Conservation (phyloP, 495 filamentous ascomycete species). For the Pyrenula massariospora region DNA sequence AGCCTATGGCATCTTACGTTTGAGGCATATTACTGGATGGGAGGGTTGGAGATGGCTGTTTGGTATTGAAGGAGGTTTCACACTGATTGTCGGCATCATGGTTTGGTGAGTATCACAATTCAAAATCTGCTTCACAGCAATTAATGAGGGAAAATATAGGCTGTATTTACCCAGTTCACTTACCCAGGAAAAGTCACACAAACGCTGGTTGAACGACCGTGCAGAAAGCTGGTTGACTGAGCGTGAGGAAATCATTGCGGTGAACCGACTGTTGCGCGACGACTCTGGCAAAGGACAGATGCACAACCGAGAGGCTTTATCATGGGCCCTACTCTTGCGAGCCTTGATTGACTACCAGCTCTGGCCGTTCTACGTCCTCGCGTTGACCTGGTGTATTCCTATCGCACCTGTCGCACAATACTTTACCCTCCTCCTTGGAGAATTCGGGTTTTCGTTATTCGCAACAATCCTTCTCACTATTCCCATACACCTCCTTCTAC, state of each 20-base stretch:
- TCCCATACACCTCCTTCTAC: conserved; percentile 23
- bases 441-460: conserved; percentile 44
- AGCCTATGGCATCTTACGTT: conserved; percentile 46
- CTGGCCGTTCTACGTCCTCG: conserved; percentile 49
- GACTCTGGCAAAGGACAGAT: conserved; percentile 55
- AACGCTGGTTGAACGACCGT: conserved; percentile 44
- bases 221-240: conserved; percentile 53
- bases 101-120: too few species aligned
- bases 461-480: conserved; percentile 49
- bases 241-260: conserved; percentile 46
- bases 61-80: conserved; percentile 20
- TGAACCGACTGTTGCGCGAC: conserved; percentile 50
- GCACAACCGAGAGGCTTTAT: conserved; percentile 42
- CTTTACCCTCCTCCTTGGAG: conserved; percentile 37
- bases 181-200: conserved; percentile 42
- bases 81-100: conserved; percentile 36
- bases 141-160: too few species aligned
- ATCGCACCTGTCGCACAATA: conserved; percentile 27
- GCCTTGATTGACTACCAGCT: conserved; percentile 44
- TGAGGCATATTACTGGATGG: conserved; percentile 36
- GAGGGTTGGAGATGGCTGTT: conserved; percentile 52
- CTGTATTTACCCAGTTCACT: conserved; percentile 50
- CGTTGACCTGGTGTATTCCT: conserved; percentile 33
- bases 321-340: conserved; percentile 30
- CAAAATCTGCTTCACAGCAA: too few species aligned